These are phyloP conservation scores for Apiospora aurea DNA, from an alignment of 2,329 filamentous ascomycete species.

Conservation along the genomic window DNA sequence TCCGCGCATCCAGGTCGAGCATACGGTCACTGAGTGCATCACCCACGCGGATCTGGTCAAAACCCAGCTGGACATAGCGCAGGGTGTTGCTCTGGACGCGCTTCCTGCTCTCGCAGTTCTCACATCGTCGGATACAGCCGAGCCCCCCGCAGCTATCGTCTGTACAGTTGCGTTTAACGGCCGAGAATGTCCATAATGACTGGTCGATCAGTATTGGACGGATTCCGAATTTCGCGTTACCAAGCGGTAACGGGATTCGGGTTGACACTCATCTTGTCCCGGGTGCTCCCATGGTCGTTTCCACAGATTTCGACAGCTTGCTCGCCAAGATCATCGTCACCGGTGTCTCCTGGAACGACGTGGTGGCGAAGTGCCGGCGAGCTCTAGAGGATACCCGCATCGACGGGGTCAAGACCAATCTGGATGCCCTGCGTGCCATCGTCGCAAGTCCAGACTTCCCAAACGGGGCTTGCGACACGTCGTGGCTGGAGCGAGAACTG, in stretches of 20 bases:
- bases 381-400: constrained; percentile 63
- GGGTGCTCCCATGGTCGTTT: constrained; percentile 51
- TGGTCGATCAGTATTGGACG: constrained; percentile 68
- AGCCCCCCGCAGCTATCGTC: constrained; percentile 50
- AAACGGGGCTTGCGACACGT: constrained; percentile 56
- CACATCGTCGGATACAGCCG: constrained; percentile 24
- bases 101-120: constrained; percentile 39
- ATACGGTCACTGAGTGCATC: constrained; percentile 66
- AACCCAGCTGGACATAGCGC: constrained; percentile 60
- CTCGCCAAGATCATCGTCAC: constrained; percentile 67
- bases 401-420: constrained; percentile 64
- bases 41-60: constrained; percentile 61
- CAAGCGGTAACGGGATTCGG: constrained; percentile 63
- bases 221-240: constrained; percentile 60
- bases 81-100: constrained; percentile 51
- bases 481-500: constrained; percentile 63
- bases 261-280: constrained; percentile 62
- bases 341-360: constrained; percentile 57
- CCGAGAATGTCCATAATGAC: constrained; percentile 59
- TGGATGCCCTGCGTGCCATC: constrained; percentile 61
- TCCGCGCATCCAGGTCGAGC: constrained; percentile 66
- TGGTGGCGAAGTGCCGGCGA: constrained; percentile 59
- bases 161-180: constrained; percentile 64
- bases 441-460: constrained; percentile 58
- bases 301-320: constrained; percentile 64